phyloP scores from a whole-genome alignment of 1,284 basidiomycete genomes.

The Apiotrichum sp. region DNA sequence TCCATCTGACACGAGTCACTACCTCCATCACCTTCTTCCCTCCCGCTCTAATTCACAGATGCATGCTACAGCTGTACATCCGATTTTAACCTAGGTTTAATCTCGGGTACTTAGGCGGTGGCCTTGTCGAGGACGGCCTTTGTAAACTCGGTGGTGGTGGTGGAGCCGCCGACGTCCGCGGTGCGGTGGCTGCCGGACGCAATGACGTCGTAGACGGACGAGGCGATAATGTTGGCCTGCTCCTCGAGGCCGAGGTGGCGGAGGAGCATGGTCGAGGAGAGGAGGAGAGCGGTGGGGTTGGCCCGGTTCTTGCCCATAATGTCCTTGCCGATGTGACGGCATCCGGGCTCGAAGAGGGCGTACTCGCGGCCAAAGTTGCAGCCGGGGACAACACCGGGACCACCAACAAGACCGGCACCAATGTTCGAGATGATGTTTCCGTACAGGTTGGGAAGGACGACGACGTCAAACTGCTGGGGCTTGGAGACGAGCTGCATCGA shows the following conservation, averaged over 20 bases:
- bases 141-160: constrained; percentile 89
- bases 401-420: constrained; percentile 95
- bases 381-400: constrained; percentile 94
- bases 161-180: constrained; percentile 87
- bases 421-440: constrained; percentile 98
- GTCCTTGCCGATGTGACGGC: constrained; percentile 95
- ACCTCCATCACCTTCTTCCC: too few relatives aligned
- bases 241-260: constrained; percentile 91
- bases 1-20: too few relatives aligned
- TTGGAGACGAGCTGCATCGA: constrained; percentile 98
- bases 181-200: constrained; percentile 84
- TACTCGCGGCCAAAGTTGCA: constrained; percentile 98
- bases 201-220: constrained; percentile 89
- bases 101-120: constrained; percentile 12
- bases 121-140: constrained; percentile 64
- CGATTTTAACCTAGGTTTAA: constrained; percentile 4
- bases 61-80: constrained; percentile 12
- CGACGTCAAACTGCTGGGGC: constrained; percentile 66
- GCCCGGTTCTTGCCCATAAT: constrained; percentile 97
- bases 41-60: constrained; percentile 6
- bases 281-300: constrained; percentile 97
- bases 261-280: constrained; percentile 98
- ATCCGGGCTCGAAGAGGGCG: constrained; percentile 97
- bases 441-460: constrained; percentile 54
- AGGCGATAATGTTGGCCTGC: constrained; percentile 91